These are phyloP conservation scores for Teratosphaeria viscida DNA, from an alignment of 2,329 filamentous ascomycete species.

Conservation along the genomic window DNA sequence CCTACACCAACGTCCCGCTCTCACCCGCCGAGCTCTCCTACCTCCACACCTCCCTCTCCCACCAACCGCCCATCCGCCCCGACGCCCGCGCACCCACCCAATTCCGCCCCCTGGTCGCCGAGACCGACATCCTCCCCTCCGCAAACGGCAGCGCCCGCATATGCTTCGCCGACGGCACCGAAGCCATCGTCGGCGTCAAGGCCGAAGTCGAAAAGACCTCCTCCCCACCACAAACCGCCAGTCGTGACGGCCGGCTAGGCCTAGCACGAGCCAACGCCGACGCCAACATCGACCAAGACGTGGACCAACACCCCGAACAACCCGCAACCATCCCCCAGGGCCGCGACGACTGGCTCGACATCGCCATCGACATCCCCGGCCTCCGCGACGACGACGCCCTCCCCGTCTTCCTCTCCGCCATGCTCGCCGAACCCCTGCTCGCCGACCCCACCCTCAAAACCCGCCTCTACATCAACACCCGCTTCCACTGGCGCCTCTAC, in stretches of 20 bases:
- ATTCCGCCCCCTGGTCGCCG: slow-evolving; percentile 82
- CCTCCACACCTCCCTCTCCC: slow-evolving; percentile 75
- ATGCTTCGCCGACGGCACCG: slow-evolving; percentile 88
- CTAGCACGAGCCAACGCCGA: slow-evolving; percentile 3
- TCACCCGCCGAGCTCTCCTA: slow-evolving; percentile 95
- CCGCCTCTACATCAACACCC: slow-evolving; percentile 72
- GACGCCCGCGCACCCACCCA: slow-evolving; percentile 74
- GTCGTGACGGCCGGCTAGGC: slow-evolving; percentile 7
- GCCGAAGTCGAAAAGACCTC: slow-evolving; percentile 72
- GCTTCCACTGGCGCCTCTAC: slow-evolving; percentile 95
- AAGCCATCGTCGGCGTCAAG: slow-evolving; percentile 92
- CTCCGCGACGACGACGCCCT: slow-evolving; percentile 81
- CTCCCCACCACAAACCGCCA: too few species aligned
- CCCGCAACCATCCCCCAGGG: slow-evolving; percentile 27
- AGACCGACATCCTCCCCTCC: slow-evolving; percentile 78
- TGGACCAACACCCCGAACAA: slow-evolving; percentile 28
- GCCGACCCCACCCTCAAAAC: slow-evolving; percentile 56
- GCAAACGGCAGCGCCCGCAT: slow-evolving; percentile 89
- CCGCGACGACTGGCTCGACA: slow-evolving; percentile 70
- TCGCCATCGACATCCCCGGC: slow-evolving; percentile 85
- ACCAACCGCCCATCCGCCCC: slow-evolving; percentile 74
- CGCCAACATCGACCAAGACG: slow-evolving; percentile 14
- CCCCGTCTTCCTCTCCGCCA: slow-evolving; percentile 76
- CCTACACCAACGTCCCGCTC: slow-evolving; percentile 54
- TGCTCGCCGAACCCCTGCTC: slow-evolving; percentile 79